A percentile compares a stretch with the other conserved stretches of the same genome.
phyloP scores from a whole-genome alignment of 2,329 filamentous ascomycete genomes.

The Verticillium nubilum region DNA sequence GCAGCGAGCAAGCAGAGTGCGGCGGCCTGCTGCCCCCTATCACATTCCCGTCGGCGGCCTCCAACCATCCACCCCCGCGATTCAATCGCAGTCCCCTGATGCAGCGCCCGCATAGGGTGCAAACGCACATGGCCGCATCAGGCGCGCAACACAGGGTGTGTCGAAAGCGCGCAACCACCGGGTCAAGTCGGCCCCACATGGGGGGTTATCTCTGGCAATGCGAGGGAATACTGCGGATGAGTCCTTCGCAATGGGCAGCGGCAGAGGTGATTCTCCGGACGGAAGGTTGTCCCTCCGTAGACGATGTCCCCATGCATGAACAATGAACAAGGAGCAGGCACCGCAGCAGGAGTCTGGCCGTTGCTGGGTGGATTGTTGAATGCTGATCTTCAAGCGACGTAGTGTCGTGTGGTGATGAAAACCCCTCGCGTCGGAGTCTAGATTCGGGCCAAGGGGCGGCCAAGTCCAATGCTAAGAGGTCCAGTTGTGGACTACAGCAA shows the following conservation, averaged over 20 bases:
- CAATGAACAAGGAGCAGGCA: neutral
- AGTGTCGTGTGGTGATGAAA: neutral
- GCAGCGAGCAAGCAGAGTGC: too few species aligned
- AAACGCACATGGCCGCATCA: neutral
- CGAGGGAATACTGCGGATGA: neutral
- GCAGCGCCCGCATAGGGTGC: neutral
- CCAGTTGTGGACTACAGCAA: neutral
- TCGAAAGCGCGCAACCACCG: neutral
- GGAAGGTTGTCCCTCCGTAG: neutral
- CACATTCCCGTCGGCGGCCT: neutral
- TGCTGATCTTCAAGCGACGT: neutral
- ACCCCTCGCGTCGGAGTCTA: neutral
- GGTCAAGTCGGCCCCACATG: neutral
- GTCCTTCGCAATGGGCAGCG: neutral
- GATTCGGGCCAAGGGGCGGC: neutral
- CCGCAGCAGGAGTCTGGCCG: neutral
- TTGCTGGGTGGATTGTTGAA: neutral
- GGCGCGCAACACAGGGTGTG: neutral
- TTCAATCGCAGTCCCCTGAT: neutral
- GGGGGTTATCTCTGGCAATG: neutral
- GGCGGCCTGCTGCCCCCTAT: too few species aligned
- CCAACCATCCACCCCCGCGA: neutral
- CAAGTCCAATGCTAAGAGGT: neutral
- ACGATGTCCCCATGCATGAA: neutral
- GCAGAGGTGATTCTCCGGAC: neutral